Evolutionary conservation across 805 yeast genomes (phyloP).

Genomic region (Myxozyma neglecta): DNA sequence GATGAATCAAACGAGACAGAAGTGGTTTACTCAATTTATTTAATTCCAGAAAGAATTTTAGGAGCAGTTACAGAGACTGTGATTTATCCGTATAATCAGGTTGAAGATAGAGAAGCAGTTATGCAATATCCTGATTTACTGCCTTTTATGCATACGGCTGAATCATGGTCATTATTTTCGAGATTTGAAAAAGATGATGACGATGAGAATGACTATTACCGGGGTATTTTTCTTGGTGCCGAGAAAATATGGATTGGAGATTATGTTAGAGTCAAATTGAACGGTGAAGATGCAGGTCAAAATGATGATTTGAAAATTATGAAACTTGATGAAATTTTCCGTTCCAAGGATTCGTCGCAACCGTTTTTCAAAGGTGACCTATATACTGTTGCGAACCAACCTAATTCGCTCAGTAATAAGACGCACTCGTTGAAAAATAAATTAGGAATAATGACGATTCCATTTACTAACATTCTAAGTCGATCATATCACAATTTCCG

Average conservation of each 20-base stretch:
- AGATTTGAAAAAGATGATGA: neutral
- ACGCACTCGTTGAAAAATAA: neutral
- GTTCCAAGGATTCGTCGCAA: neutral
- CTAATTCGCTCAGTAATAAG: neutral
- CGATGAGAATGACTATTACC: neutral
- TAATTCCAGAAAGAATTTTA: neutral
- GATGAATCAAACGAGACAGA: neutral
- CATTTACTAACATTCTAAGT: neutral
- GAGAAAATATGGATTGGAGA: constrained; percentile 9
- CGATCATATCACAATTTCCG: neutral
- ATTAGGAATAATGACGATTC: neutral
- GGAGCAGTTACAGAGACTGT: neutral
- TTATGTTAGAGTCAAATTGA: neutral
- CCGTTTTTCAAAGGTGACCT: neutral
- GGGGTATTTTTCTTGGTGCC: neutral
- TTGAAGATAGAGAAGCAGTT: neutral
- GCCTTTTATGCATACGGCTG: neutral
- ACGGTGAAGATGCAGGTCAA: neutral
- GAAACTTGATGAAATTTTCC: neutral
- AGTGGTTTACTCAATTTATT: neutral
- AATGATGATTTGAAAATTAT: neutral
- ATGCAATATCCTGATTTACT: neutral
- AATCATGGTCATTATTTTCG: neutral
- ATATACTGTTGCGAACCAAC: neutral
- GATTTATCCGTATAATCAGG: neutral